These are phyloP conservation scores for Bruguiera gymnorhiza DNA, from an alignment of 345 rosid species.

Conservation along the genomic window DNA sequence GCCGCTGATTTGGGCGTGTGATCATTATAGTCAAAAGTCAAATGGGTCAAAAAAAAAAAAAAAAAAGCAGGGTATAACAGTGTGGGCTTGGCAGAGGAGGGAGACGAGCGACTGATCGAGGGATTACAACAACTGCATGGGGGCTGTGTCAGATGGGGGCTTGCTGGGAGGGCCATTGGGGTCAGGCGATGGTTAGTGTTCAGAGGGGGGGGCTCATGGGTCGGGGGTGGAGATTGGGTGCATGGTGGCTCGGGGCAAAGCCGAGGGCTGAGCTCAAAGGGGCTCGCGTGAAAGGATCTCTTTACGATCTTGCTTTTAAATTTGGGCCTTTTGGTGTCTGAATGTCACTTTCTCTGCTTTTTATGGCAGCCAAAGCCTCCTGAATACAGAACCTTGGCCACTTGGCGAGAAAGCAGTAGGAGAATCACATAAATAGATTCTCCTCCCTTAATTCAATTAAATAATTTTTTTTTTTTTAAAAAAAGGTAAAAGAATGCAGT, in stretches of 20 bases:
- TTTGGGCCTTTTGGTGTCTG: background rate
- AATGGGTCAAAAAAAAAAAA: background rate
- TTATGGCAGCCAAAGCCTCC: slow-evolving; percentile 7
- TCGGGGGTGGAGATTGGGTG: background rate
- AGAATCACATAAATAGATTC: too few species aligned
- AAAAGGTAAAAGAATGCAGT: too few species aligned
- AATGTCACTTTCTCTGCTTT: slow-evolving; percentile 43
- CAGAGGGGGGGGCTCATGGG: background rate
- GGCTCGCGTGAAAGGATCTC: slow-evolving; percentile 42
- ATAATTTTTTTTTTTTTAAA: too few species aligned
- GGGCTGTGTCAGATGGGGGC: slow-evolving; percentile 10
- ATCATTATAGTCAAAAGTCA: slow-evolving; percentile 11
- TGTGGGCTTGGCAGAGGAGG: background rate
- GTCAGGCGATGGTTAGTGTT: background rate
- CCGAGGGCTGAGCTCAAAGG: slow-evolving; percentile 20
- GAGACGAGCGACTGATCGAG: background rate
- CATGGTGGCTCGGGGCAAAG: slow-evolving; percentile 21
- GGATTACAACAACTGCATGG: background rate
- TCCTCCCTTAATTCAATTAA: too few species aligned
- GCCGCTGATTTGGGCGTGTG: slow-evolving; percentile 10
- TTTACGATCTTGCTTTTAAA: background rate
- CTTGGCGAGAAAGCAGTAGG: too few species aligned
- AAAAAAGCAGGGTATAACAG: too few species aligned
- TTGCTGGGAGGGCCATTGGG: background rate
- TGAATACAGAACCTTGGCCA: too few species aligned